Evolutionary conservation across 1,284 basidiomycete species (phyloP).

Genomic region (Ceratobasidium sp.): DNA sequence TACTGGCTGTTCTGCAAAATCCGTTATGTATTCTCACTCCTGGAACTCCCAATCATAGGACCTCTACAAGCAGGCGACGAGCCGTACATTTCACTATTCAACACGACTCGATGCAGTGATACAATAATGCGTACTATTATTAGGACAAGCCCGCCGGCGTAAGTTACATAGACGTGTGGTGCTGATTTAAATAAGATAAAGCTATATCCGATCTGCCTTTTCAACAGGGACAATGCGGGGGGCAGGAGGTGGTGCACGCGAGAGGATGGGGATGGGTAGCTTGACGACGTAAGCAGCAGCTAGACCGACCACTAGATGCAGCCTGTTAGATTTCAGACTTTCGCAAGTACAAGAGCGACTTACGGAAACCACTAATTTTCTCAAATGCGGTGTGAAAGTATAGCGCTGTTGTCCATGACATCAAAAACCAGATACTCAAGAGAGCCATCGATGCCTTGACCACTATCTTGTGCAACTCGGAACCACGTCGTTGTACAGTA

Average conservation of each 20-base stretch:
- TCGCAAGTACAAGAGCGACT: constrained; percentile 56
- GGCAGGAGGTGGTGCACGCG: constrained; percentile 31
- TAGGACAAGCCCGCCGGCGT: neutral
- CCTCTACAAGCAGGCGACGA: neutral
- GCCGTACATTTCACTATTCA: neutral
- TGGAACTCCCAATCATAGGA: neutral
- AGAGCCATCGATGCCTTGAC: constrained; percentile 66
- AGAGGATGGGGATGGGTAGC: constrained; percentile 21
- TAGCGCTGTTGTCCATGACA: constrained; percentile 83
- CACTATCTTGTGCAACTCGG: constrained; percentile 63
- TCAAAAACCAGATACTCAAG: constrained; percentile 80
- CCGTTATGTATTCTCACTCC: neutral
- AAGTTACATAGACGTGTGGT: neutral
- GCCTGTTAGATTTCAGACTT: neutral
- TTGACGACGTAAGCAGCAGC: constrained; percentile 26
- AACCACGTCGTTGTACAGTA: constrained; percentile 19
- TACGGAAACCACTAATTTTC: constrained; percentile 87
- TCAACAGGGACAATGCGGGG: constrained; percentile 25
- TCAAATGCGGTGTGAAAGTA: constrained; percentile 93
- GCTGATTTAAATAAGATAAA: neutral
- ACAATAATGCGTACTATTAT: neutral
- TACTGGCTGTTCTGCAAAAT: no score
- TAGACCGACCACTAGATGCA: constrained; percentile 18
- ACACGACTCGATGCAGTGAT: neutral
- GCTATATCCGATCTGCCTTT: constrained; percentile 27